These are phyloP conservation scores for Coemansia erecta DNA, from an alignment of 192 early-diverging fungal genomes.

Conservation along the genomic window DNA sequence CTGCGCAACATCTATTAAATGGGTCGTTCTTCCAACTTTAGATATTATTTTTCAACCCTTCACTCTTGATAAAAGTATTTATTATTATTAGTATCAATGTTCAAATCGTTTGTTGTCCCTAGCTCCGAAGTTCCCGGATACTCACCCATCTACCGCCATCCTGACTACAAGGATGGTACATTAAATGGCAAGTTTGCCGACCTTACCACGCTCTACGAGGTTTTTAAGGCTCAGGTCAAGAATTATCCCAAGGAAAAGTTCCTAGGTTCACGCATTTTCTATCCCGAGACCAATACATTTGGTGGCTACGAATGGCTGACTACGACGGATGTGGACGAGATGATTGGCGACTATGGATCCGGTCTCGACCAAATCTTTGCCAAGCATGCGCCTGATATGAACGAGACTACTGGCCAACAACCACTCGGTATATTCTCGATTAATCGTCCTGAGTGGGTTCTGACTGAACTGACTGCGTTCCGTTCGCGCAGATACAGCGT, in stretches of 20 bases:
- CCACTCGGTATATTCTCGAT: conserved; percentile 63
- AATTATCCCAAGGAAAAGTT: conserved; percentile 16
- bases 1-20: no score
- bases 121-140: neutral
- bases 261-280: conserved; percentile 58
- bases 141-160: conserved; percentile 11
- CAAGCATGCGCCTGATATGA: neutral
- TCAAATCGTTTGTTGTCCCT: neutral
- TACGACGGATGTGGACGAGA: conserved; percentile 42
- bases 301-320: conserved; percentile 60
- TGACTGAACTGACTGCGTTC: conserved; percentile 60
- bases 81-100: no score
- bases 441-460: conserved; percentile 73
- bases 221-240: conserved; percentile 20
- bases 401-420: conserved; percentile 25
- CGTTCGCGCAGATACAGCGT: conserved; percentile 61
- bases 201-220: conserved; percentile 32
- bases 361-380: conserved; percentile 66
- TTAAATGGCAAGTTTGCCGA: conserved; percentile 10
- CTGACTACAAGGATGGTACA: conserved; percentile 35
- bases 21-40: no score
- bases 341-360: conserved; percentile 59
- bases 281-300: conserved; percentile 41
- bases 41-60: no score
- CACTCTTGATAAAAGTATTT: no score